Evolutionary conservation across 2,329 filamentous ascomycete genomes (phyloP).

Genomic region (Xylariomycetidae sp.): DNA sequence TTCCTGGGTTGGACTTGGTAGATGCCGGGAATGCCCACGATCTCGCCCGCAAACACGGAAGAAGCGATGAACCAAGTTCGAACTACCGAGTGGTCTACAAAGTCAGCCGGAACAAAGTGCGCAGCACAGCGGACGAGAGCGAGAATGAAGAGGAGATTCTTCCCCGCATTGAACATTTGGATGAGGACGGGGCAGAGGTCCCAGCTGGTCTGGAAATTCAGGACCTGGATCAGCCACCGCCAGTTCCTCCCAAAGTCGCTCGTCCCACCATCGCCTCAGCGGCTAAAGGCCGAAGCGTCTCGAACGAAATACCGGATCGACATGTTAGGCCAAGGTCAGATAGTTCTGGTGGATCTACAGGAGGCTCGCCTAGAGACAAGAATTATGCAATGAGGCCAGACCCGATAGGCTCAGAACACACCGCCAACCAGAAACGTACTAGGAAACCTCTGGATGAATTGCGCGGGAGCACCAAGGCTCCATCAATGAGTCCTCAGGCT

Average conservation of each 20-base stretch:
- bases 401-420: no score
- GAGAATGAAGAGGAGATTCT: conserved; percentile 21
- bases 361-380: conserved; percentile 16
- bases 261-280: conserved; percentile 15
- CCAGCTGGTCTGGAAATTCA: conserved; percentile 2
- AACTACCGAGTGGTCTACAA: conserved; percentile 55
- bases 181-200: conserved; percentile 15
- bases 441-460: conserved; percentile 29
- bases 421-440: conserved; percentile 42
- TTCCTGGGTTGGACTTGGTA: conserved; percentile 54
- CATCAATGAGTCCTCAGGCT: conserved; percentile 11
- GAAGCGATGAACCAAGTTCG: conserved; percentile 19
- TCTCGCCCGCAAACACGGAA: conserved; percentile 10
- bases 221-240: conserved; percentile 12
- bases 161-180: conserved; percentile 17
- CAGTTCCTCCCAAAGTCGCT: conserved; percentile 20
- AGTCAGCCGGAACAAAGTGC: conserved; percentile 46
- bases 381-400: conserved; percentile 15
- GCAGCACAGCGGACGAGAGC: conserved; percentile 32
- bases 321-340: conserved; percentile 10
- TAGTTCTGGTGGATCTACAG: conserved; percentile 7
- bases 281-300: conserved; percentile 7
- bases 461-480: conserved; percentile 16
- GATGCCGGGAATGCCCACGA: conserved; percentile 26
- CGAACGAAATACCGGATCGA: conserved; percentile 2